Conservation (phyloP, 495 filamentous ascomycete species). For the Aspergillus diversus region DNA sequence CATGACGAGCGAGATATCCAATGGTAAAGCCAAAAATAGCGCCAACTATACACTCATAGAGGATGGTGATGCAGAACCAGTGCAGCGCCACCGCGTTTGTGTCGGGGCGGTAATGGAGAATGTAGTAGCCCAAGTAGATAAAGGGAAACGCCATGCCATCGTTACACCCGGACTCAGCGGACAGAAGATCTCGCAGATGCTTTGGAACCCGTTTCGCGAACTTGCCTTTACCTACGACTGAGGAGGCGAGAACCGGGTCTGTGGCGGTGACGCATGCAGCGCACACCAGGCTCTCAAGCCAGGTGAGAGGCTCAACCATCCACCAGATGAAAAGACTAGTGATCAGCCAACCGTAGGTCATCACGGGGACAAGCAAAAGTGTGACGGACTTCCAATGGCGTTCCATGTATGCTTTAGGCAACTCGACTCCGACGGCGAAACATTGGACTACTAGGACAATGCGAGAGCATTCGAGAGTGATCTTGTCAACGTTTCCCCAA, state of each 20-base stretch:
- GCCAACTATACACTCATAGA: slow-evolving; percentile 97
- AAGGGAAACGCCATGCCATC: slow-evolving; percentile 99
- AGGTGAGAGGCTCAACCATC: slow-evolving; percentile 80
- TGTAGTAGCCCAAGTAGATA: slow-evolving; percentile 88
- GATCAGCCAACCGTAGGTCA: slow-evolving; percentile 96
- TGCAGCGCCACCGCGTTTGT: slow-evolving; percentile 72
- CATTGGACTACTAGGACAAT: slow-evolving; percentile 99
- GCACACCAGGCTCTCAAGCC: slow-evolving; percentile 83
- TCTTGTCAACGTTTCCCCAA: slow-evolving; percentile 94
- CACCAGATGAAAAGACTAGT: slow-evolving; percentile 97
- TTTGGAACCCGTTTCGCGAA: slow-evolving; percentile 97
- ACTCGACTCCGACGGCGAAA: slow-evolving; percentile 98
- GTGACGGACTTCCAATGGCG: slow-evolving; percentile 94
- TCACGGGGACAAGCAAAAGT: slow-evolving; percentile 88
- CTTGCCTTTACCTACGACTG: slow-evolving; percentile 98
- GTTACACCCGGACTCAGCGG: slow-evolving; percentile 98
- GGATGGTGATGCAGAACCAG: slow-evolving; percentile 88
- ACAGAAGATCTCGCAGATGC: slow-evolving; percentile 92
- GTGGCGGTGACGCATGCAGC: slow-evolving; percentile 97
- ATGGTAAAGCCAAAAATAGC: slow-evolving; percentile 86
- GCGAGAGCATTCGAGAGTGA: slow-evolving; percentile 95
- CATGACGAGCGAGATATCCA: slow-evolving; percentile 86
- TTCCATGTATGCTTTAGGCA: slow-evolving; percentile 98
- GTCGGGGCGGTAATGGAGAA: slow-evolving; percentile 76
- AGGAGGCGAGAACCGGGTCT: slow-evolving; percentile 95